phyloP scores from a whole-genome alignment of 768 basidiomycete species.

The Leccinum longicurvipes region DNA sequence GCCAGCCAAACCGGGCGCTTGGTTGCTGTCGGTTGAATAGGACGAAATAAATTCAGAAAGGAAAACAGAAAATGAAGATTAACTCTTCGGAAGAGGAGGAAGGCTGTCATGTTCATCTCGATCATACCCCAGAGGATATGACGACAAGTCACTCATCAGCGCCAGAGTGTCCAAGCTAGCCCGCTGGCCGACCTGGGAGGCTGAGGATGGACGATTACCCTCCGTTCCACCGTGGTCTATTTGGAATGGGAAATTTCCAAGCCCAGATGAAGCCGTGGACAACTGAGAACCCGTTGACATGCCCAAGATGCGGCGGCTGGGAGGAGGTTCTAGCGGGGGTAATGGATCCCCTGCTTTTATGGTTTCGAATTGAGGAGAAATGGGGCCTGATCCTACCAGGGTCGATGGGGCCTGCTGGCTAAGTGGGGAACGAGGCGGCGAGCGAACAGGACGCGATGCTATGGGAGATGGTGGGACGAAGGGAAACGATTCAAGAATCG shows the following conservation, averaged over 20 bases:
- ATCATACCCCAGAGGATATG: constrained; percentile 80
- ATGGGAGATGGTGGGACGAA: constrained; percentile 90
- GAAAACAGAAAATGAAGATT: constrained; percentile 6
- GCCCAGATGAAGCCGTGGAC: constrained; percentile 75
- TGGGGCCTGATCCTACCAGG: not conserved
- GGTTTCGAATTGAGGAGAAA: constrained; percentile 8
- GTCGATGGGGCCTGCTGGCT: constrained; percentile 45
- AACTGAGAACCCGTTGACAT: constrained; percentile 75
- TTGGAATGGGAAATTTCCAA: constrained; percentile 85
- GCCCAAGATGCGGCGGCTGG: constrained; percentile 59
- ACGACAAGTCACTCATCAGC: constrained; percentile 76
- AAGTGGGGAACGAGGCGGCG: constrained; percentile 73
- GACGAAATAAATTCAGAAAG: constrained; percentile 3
- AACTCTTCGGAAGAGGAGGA: constrained; percentile 27
- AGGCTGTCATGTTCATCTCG: constrained; percentile 29
- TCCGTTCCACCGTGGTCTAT: constrained; percentile 61
- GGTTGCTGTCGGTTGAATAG: constrained; percentile 8
- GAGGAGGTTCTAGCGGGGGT: constrained; percentile 42
- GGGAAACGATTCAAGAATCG: constrained; percentile 82
- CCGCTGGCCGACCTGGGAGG: constrained; percentile 50
- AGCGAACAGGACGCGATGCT: constrained; percentile 72
- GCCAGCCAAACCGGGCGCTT: constrained; percentile 27
- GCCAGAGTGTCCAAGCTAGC: constrained; percentile 85
- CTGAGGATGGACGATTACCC: constrained; percentile 30
- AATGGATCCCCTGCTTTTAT: constrained; percentile 35